Base-by-base conservation (phyloP, 441 rosid genomes). In the Jatropha multifida region DNA sequence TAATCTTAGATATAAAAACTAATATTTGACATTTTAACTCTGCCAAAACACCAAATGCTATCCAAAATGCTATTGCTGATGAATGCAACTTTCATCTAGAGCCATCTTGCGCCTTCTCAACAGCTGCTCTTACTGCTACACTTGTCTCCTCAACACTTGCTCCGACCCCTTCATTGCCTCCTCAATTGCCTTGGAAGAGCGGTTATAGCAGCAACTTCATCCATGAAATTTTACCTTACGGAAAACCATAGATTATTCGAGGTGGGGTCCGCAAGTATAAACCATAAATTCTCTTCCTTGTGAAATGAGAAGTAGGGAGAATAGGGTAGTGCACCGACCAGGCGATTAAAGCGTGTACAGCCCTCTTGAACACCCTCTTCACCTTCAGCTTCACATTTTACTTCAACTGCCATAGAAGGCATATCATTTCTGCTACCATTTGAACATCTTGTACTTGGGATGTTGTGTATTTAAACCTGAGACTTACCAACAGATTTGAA, bases 351-450 rank as follows among this genome's bases (percentile, higher is more conserved):
- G 97, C 96, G 79, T 96, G 94, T 75, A 92, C 54, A 15, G 99
- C 97, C 97, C 85, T 95, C 99, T 77, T 93, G 98, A 58, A 95
- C 86, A 46, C 98, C 97, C 74, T 92, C 99, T 83, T 95, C 99
- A 48, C 98, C 98, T 80, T 94, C 98, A 38, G 98, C 93, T 85
- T 93, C 97, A 26, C 95, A 93, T 72, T 87, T 90, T 73, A 88
- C 90, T 74, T 92, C 98, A n/a, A 93, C 51, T 51, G 94, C 83
- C 75, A 93, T 67, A 20, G 96, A 89, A 74, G 99, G 99, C 23
- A 23, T 92, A 93, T 89, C 96, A 93, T 95, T 87, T 86, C 95
- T 74, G 93, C 83, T 37, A 93, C 99, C 81, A 78, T 84, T 83
- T 95, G 98, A 75, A 90, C 76, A 76, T 95, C 99, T 74, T 86